phyloP scores from a whole-genome alignment of 2,329 filamentous ascomycete genomes.

The Penicillium nordicum region DNA sequence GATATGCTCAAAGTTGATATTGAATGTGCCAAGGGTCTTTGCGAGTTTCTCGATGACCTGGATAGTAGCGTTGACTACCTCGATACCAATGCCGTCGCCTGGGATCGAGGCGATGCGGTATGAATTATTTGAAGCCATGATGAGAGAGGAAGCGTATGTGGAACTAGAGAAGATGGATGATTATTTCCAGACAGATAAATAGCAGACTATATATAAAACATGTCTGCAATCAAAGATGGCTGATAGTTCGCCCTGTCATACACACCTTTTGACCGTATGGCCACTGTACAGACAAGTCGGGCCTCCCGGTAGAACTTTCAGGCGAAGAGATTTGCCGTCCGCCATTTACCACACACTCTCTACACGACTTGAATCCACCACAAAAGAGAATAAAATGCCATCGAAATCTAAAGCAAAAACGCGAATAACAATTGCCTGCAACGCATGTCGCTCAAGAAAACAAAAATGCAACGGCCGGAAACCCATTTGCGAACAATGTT shows the following conservation, averaged over 20 bases:
- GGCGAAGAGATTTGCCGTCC: slow-evolving; percentile 6
- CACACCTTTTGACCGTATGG: not conserved
- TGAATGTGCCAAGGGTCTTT: slow-evolving; percentile 43
- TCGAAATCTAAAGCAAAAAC: slow-evolving; percentile 22
- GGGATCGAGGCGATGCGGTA: slow-evolving; percentile 60
- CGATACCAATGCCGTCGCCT: slow-evolving; percentile 61
- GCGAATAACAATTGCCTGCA: slow-evolving; percentile 42
- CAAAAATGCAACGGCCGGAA: slow-evolving; percentile 40
- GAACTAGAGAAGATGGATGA: not conserved
- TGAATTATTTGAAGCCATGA: slow-evolving; percentile 8
- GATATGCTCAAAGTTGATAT: slow-evolving; percentile 51
- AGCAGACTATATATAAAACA: too few species aligned
- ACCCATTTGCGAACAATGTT: slow-evolving; percentile 37
- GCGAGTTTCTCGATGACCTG: slow-evolving; percentile 47
- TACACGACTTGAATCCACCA: not conserved
- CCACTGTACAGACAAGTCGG: not conserved
- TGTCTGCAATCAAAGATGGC: too few species aligned
- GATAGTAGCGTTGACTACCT: slow-evolving; percentile 59
- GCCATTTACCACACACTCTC: not conserved
- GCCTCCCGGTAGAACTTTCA: slow-evolving; percentile 15
- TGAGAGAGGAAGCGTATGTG: not conserved
- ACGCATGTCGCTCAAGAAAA: slow-evolving; percentile 42
- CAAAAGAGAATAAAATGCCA: slow-evolving; percentile 4
- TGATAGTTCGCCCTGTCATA: not conserved
- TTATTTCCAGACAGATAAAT: too few species aligned